phyloP scores from a whole-genome alignment of 164 flowering plant genomes.

The Buxus sempervirens region DNA sequence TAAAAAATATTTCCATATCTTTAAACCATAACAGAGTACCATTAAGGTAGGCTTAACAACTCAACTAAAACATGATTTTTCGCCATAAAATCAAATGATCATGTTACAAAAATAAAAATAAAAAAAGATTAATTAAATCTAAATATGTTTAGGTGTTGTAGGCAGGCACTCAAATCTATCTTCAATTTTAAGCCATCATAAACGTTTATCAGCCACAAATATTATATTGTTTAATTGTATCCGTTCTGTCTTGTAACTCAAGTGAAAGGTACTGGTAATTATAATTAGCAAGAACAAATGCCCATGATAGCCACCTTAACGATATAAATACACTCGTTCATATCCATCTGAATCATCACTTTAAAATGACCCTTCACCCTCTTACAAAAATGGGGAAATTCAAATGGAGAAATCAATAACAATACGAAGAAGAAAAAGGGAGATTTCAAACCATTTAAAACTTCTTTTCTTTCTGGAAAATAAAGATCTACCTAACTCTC shows the following conservation, averaged over 20 bases:
- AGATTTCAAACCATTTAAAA: background rate
- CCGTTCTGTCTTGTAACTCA: background rate
- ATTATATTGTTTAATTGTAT: background rate
- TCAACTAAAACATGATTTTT: too few species aligned
- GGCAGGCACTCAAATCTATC: too few species aligned
- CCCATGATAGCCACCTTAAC: background rate
- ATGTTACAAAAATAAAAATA: too few species aligned
- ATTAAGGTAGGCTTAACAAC: too few species aligned
- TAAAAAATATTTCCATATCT: too few species aligned
- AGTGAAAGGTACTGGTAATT: background rate
- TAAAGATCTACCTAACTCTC: background rate
- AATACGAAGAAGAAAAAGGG: background rate
- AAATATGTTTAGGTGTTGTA: too few species aligned
- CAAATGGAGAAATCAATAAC: background rate
- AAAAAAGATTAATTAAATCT: too few species aligned
- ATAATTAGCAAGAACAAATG: background rate
- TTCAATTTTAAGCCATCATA: too few species aligned
- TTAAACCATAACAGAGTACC: too few species aligned
- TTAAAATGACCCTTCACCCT: background rate
- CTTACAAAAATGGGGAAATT: background rate
- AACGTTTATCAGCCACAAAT: background rate
- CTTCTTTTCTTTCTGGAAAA: background rate
- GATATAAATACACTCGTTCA: background rate
- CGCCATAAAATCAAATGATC: too few species aligned
- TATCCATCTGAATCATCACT: background rate